Conservation (phyloP, 2,329 filamentous ascomycete genomes). For the Neofusicoccum sp. region DNA sequence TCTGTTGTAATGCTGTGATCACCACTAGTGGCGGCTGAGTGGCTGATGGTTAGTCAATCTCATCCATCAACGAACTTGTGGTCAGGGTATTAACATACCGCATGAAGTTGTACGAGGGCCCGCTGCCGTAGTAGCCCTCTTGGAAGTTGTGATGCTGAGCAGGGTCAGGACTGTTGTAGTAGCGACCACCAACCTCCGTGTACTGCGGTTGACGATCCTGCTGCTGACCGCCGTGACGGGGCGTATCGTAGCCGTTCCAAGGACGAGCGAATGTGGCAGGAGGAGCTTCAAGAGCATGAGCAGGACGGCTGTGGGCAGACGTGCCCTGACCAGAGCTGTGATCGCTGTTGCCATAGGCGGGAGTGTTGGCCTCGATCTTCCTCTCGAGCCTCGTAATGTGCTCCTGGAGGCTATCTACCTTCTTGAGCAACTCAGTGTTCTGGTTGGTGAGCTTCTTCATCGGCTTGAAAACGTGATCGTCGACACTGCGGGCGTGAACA, state of each 20-base stretch:
- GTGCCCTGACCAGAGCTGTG: not conserved
- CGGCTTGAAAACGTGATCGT: constrained; percentile 30
- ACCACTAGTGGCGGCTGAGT: not conserved
- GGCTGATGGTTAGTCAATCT: not conserved
- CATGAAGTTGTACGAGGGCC: not conserved
- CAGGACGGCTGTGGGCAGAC: not conserved
- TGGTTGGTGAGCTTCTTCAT: constrained; percentile 32
- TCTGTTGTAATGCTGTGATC: not conserved
- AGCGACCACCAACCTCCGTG: constrained; percentile 8
- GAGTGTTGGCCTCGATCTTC: not conserved
- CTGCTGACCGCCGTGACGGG: not conserved
- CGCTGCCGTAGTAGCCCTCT: not conserved
- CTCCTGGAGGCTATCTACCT: constrained; percentile 33
- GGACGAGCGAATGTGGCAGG: not conserved
- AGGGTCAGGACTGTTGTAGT: constrained; percentile 13
- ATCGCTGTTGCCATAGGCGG: not conserved
- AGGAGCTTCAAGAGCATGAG: not conserved
- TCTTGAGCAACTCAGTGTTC: constrained; percentile 28
- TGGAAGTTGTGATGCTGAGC: constrained; percentile 5
- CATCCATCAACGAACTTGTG: not conserved
- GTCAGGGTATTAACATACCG: not conserved
- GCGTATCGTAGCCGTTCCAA: constrained; percentile 6
- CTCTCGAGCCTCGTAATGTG: constrained; percentile 27
- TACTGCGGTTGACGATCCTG: not conserved
- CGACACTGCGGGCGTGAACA: constrained; percentile 24